Conservation (phyloP, 2,329 filamentous ascomycete species). For the Talaromyces rugulosus region DNA sequence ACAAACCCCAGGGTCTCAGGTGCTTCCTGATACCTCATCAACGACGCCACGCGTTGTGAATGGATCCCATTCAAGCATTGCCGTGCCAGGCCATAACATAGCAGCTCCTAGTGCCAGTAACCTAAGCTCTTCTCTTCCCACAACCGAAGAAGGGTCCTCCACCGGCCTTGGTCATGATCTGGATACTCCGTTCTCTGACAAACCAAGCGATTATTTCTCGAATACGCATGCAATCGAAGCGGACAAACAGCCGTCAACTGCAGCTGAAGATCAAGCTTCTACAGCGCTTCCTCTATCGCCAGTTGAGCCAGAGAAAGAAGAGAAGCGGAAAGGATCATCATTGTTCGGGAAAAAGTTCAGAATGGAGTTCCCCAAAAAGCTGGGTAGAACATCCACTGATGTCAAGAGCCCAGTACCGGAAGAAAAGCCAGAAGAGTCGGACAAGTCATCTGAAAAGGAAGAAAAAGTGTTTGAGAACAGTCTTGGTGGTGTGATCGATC, state of each 20-base stretch:
- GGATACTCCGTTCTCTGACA: slow-evolving; percentile 56
- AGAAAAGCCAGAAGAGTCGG: slow-evolving; percentile 62
- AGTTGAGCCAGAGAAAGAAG: slow-evolving; percentile 56
- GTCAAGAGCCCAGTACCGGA: slow-evolving; percentile 70
- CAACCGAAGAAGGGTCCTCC: slow-evolving; percentile 27
- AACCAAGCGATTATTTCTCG: slow-evolving; percentile 71
- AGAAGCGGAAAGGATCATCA: slow-evolving; percentile 57
- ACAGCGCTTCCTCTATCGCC: slow-evolving; percentile 49
- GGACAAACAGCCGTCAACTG: slow-evolving; percentile 48
- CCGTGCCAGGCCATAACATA: slow-evolving; percentile 74
- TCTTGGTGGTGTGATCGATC: slow-evolving; percentile 43
- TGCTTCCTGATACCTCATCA: slow-evolving; percentile 2
- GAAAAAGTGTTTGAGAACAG: slow-evolving; percentile 44
- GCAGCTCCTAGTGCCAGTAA: slow-evolving; percentile 59
- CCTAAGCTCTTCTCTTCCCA: slow-evolving; percentile 27
- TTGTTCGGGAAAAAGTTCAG: slow-evolving; percentile 82
- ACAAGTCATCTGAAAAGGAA: slow-evolving; percentile 50
- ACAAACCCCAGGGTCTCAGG: slow-evolving; percentile 6
- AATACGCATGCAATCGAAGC: slow-evolving; percentile 47
- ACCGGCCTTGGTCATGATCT: slow-evolving; percentile 46
- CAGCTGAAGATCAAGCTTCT: slow-evolving; percentile 37
- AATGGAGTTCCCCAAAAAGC: slow-evolving; percentile 74
- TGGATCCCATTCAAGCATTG: slow-evolving; percentile 56
- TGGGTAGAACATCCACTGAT: slow-evolving; percentile 63
- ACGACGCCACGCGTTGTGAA: slow-evolving; percentile 61